Evolutionary conservation across 2,329 filamentous ascomycete species (phyloP).

Genomic region (Exophiala xenobiotica): DNA sequence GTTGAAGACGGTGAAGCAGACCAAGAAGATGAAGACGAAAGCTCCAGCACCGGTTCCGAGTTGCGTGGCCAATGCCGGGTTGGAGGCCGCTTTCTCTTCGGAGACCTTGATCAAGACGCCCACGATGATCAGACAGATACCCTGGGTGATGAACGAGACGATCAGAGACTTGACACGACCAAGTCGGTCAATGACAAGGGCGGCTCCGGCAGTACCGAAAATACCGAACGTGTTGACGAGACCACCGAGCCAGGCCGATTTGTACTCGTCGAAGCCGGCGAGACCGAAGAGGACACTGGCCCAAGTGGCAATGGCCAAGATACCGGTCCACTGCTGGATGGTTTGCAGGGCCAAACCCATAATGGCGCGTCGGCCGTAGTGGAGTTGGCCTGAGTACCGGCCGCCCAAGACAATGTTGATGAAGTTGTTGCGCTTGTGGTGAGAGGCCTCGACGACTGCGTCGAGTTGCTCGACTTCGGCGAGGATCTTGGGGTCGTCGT

Average conservation of each 20-base stretch:
- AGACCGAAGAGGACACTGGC: constrained; percentile 28
- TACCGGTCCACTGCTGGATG: constrained; percentile 48
- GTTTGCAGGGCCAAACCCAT: constrained; percentile 44
- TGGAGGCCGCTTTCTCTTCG: constrained; percentile 20
- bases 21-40: constrained; percentile 59
- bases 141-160: constrained; percentile 30
- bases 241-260: constrained; percentile 29
- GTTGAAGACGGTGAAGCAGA: constrained; percentile 64
- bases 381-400: too few relatives aligned
- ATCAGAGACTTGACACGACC: constrained; percentile 25
- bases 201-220: constrained; percentile 30
- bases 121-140: constrained; percentile 28
- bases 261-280: constrained; percentile 30
- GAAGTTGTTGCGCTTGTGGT: too few relatives aligned
- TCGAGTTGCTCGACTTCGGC: too few relatives aligned
- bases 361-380: too few relatives aligned
- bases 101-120: constrained; percentile 29
- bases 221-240: constrained; percentile 32
- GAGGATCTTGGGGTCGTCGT: too few relatives aligned
- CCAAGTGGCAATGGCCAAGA: constrained; percentile 45
- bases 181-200: constrained; percentile 32
- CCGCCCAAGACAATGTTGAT: too few relatives aligned
- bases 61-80: constrained; percentile 19
- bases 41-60: constrained; percentile 28
- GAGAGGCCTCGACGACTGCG: too few relatives aligned